Evolutionary conservation across 208 protist species (phyloP).

Genomic region (Trichomonas vaginalis): DNA sequence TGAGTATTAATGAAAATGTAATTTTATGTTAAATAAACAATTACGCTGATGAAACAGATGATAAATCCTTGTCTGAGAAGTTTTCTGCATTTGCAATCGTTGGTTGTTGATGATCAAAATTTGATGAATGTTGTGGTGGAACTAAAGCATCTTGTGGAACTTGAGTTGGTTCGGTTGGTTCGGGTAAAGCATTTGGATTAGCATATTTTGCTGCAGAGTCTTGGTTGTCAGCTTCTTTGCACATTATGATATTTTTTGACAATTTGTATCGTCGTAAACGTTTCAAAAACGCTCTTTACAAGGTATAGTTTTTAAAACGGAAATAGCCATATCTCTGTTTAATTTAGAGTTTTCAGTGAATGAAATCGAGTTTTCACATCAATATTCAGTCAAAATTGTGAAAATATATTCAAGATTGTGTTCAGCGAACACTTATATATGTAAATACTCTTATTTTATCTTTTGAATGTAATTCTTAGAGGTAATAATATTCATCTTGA

Average conservation of each 20-base stretch:
- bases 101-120: background rate
- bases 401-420: too few relatives aligned
- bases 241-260: background rate
- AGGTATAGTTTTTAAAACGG: too few relatives aligned
- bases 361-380: too few relatives aligned
- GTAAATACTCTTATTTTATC: too few relatives aligned
- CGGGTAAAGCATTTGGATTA: background rate
- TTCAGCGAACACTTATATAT: too few relatives aligned
- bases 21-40: too few relatives aligned
- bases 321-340: too few relatives aligned
- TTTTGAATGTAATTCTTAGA: too few relatives aligned
- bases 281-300: background rate
- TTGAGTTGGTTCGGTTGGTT: background rate
- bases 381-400: too few relatives aligned
- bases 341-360: too few relatives aligned
- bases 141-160: background rate
- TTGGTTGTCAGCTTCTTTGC: background rate
- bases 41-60: background rate
- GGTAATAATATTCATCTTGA: too few relatives aligned
- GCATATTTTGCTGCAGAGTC: background rate
- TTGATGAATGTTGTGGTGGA: background rate
- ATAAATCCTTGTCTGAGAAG: background rate
- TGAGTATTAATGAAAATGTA: too few relatives aligned
- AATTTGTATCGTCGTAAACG: background rate
- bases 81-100: background rate